These are phyloP conservation scores for Neospermospora avenae DNA, from an alignment of 2,329 filamentous ascomycete species.

Conservation along the genomic window DNA sequence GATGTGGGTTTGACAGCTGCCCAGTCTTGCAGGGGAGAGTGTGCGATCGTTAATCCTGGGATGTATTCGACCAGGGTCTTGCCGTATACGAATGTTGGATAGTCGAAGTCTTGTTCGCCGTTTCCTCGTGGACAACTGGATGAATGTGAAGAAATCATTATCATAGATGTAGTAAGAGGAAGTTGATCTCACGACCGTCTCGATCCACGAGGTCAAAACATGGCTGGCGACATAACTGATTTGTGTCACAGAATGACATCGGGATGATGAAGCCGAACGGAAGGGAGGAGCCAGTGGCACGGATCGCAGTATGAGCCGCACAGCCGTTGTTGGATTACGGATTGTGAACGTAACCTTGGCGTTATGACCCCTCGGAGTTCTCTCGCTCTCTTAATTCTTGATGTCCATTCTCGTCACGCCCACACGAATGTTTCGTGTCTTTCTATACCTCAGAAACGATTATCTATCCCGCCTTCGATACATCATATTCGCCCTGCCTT, in stretches of 20 bases:
- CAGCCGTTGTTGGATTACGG: neutral
- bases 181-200: neutral
- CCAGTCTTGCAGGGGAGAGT: too few relatives aligned
- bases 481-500: too few relatives aligned
- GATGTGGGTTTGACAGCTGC: neutral
- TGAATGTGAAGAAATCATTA: too few relatives aligned
- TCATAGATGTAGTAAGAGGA: too few relatives aligned
- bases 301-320: neutral
- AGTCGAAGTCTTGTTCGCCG: too few relatives aligned
- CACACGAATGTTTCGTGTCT: neutral
- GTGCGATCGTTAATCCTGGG: too few relatives aligned
- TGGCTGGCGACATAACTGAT: neutral
- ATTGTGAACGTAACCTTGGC: neutral
- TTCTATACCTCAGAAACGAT: neutral
- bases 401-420: neutral
- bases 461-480: too few relatives aligned
- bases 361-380: neutral
- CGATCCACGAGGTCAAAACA: too few relatives aligned
- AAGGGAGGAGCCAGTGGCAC: conserved; percentile 12
- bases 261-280: neutral
- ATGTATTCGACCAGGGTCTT: too few relatives aligned
- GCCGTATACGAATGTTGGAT: too few relatives aligned
- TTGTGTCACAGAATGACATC: neutral
- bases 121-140: too few relatives aligned
- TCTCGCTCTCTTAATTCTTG: neutral